A percentile compares a stretch with the other conserved stretches of the same genome.
These are phyloP conservation scores for Eucalyptus sp. DNA, from an alignment of 345 rosid genomes.

Conservation along the genomic window DNA sequence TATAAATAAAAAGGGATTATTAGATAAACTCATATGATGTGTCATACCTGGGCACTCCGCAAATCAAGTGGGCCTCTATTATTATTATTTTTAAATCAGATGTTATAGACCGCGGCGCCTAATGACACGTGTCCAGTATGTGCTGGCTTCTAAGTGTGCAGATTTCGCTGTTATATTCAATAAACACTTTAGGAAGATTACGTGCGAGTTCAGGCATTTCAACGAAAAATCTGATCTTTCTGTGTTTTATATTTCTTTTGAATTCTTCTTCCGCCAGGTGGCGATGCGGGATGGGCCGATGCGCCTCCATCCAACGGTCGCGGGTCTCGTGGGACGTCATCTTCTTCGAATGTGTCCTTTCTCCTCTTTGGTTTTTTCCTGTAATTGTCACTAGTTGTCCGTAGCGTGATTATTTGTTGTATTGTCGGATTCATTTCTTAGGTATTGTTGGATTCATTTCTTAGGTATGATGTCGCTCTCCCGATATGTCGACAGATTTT, in stretches of 20 bases:
- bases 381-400: background rate
- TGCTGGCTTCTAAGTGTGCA: too few species aligned
- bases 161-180: too few species aligned
- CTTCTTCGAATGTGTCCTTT: background rate
- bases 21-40: background rate
- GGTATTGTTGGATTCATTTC: background rate
- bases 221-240: background rate
- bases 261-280: background rate
- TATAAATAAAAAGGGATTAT: background rate
- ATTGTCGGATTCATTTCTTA: background rate
- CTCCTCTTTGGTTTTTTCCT: background rate
- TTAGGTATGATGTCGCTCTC: background rate
- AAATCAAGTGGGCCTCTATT: background rate
- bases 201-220: too few species aligned
- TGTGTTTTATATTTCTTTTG: background rate
- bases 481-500: background rate
- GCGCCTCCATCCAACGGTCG: background rate
- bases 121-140: background rate
- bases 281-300: background rate
- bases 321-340: background rate
- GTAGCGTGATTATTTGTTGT: background rate
- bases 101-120: background rate
- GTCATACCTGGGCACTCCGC: accelerated
- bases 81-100: background rate
- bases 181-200: too few species aligned